Evolutionary conservation across 2,329 filamentous ascomycete species (phyloP), one percentile per base, ranked within the genome.

Genomic region (Epichloe uncinata): DNA sequence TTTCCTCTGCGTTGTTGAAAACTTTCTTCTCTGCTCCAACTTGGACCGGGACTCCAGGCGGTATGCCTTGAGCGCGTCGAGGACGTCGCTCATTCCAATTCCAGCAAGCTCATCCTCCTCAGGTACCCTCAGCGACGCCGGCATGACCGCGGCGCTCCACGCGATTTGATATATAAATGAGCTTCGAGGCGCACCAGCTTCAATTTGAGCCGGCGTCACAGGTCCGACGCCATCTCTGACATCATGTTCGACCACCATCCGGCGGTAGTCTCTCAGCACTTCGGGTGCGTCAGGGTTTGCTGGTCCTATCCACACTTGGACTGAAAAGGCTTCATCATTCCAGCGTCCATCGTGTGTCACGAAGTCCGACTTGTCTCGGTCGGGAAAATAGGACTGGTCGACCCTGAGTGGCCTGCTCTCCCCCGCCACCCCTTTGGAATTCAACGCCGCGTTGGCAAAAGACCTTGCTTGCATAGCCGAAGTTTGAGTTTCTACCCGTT

Each of bases 81-180:
- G 52, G 2, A 75, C 72, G 52, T 74, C 70, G 37, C 53, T 56
- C 71, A 74, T 73, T n/a, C 16, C 16, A 18, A 18, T 2, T 18
- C 52, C 57, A 34, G 55, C 49, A 15, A 73, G 52, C 6, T 67
- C 61, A 7, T 41, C 50, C 33, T 47, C 51, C 4, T 57, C 52
- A 0, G 70, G 71, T 20, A 54, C 42, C 3, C 48, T 50, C 30
- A 68, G 52, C 13, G 53, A 52, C 0, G 42, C 47, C 7, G 71
- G 69, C 53, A 69, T 61, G 3, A 76, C 52, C 13, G 77, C 55
- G 48, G 76, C 67, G 51, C 71, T 68, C 77, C 77, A 81, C 0
- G 77, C 76, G 1, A 66, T 68, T 30, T 71, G 65, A 55, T 73
- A 79, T 38, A 81, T 60, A 49, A 68, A 70, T 1, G 66, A 62